Base-by-base conservation (phyloP, 2,329 filamentous ascomycete genomes). In the Knufia petricola region DNA sequence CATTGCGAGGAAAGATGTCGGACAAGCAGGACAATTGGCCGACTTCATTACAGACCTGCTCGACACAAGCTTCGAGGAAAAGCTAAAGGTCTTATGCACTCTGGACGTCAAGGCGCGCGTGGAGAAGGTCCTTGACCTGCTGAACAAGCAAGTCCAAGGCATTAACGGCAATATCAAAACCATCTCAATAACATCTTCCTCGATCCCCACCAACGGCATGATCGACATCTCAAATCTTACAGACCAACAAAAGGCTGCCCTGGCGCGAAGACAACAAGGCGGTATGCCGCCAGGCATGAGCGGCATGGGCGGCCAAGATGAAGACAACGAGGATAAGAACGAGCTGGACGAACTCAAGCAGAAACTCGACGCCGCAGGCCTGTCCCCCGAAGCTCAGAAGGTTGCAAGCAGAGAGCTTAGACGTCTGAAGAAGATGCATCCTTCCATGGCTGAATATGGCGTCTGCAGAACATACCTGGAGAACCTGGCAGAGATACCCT, bases 1-100 rank as follows among this genome's bases (percentile, higher is more conserved):
- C 65, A 95, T 98, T 55, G 76, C 81, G 26, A 81, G 84, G 64
- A 94, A 92, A 63, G 82, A 87, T 51, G 65, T 92, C 44, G 74
- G 79, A 36, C 88, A 96, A 57, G 89, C 89, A 1, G 90, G 90
- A 1, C 71, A 81, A 7, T 74, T 98, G 8, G 90, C 92, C 4
- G 92, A 98, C 64, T 96, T 96, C 64, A 95, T 98, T 87, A 84
- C 87, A 32, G 94, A 95, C 62, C 78, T 96, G 20, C 79, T 94
- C 2, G 87, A 95, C 54, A 82, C 85, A 44, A 84, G 81, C 8
- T 85, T 94, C 55, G 87, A 95, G 64, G 92, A 98, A 63, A 95
- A 94, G 66, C 74, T 98, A 47, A 80, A 85, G 49, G 79, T 98
- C 13, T 72, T 98, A 30, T 79, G 87, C n/a, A 81, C 88, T 0